These are phyloP conservation scores for Mortierella sp. DNA, from an alignment of 371 early-diverging fungal species.

Conservation along the genomic window DNA sequence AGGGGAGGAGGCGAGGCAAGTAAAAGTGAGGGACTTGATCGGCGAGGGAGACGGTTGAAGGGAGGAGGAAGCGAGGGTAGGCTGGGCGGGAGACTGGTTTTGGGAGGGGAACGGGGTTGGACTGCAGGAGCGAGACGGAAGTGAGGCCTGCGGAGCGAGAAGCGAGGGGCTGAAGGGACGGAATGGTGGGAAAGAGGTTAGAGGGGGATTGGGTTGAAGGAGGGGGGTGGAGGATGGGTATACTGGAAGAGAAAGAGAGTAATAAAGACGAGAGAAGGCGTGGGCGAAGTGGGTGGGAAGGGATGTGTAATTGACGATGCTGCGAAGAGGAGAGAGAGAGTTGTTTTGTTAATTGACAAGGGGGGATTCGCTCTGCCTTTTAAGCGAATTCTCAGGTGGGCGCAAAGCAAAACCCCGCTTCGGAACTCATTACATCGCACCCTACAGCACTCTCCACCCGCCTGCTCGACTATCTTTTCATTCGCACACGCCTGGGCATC, in stretches of 20 bases:
- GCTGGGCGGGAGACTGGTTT: slow-evolving; percentile 36
- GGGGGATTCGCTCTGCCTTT: neutral
- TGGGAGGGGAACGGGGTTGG: slow-evolving; percentile 30
- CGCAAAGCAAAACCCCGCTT: neutral
- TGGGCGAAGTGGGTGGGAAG: neutral
- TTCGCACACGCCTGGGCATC: neutral
- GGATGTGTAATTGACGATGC: slow-evolving; percentile 2
- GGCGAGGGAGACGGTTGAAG: slow-evolving; percentile 28
- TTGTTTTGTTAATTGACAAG: neutral
- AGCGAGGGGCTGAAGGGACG: slow-evolving; percentile 31
- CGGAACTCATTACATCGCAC: neutral
- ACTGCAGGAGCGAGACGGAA: slow-evolving; percentile 24
- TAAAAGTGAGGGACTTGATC: slow-evolving; percentile 26
- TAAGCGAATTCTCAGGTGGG: neutral
- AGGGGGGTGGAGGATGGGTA: neutral
- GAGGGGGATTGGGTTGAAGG: slow-evolving; percentile 6
- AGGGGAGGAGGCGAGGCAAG: slow-evolving; percentile 35
- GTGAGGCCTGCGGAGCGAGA: slow-evolving; percentile 31
- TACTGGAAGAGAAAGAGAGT: slow-evolving; percentile 1
- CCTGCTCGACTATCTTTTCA: neutral
- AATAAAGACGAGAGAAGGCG: slow-evolving; percentile 8
- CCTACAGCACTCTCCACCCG: neutral
- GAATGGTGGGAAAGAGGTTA: slow-evolving; percentile 15
- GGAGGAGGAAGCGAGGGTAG: slow-evolving; percentile 38
- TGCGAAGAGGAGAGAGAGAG: neutral